phyloP scores from a whole-genome alignment of 495 filamentous ascomycete genomes.

The Trichoderma virens region DNA sequence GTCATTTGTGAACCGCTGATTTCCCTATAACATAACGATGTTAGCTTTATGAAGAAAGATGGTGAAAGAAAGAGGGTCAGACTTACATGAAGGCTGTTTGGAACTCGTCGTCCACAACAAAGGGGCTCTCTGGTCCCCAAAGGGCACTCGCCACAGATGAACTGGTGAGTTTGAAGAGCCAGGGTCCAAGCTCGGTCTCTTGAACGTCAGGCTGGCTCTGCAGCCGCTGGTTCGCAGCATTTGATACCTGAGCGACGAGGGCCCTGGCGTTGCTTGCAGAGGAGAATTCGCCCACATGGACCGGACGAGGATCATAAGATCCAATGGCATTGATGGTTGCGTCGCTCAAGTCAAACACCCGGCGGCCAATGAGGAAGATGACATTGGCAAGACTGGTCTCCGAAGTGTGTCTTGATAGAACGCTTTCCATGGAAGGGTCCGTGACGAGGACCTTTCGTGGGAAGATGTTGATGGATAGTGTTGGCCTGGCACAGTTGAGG shows the following conservation, averaged over 20 bases:
- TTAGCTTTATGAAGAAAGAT: background rate
- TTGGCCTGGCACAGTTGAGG: background rate
- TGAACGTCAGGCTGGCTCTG: background rate
- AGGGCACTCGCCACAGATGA: background rate
- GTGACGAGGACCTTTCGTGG: background rate
- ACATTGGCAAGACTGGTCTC: slow-evolving; percentile 2
- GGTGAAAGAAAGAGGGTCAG: background rate
- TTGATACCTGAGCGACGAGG: background rate
- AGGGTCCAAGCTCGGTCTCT: background rate
- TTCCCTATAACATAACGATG: background rate
- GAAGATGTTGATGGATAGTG: background rate
- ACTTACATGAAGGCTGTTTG: background rate
- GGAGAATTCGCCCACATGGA: slow-evolving; percentile 3
- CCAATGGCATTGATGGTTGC: background rate
- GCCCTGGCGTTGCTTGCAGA: background rate
- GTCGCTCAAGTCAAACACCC: background rate
- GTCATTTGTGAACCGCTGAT: slow-evolving; percentile 2
- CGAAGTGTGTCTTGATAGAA: background rate
- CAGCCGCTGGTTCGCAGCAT: background rate
- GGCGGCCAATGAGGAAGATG: slow-evolving; percentile 1
- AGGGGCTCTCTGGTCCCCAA: background rate
- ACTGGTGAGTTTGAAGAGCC: background rate
- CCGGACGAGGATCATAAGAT: background rate
- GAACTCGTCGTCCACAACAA: background rate
- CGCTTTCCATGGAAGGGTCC: background rate